Conservation (phyloP, 73 alveolate genomes). For the Tetrahymena borealis region DNA sequence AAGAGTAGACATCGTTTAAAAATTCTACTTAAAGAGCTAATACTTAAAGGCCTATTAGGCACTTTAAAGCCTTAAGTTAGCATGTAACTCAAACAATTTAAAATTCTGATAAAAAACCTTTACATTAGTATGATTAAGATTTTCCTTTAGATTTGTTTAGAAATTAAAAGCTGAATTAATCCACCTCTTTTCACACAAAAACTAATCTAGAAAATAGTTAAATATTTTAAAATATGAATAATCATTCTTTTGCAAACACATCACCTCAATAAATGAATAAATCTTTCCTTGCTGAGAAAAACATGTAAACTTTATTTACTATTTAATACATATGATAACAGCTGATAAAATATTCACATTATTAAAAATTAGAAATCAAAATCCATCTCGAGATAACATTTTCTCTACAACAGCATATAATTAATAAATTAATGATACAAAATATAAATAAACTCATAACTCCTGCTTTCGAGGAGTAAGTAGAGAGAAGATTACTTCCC, state of each 20-base stretch:
- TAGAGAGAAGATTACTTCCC: neutral
- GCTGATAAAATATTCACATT: too few relatives aligned
- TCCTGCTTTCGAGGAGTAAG: neutral
- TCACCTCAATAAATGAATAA: neutral
- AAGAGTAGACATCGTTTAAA: neutral
- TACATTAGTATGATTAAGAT: neutral
- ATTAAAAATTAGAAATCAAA: neutral
- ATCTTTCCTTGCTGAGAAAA: neutral
- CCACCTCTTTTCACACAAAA: neutral
- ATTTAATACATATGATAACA: neutral
- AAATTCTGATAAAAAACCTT: neutral
- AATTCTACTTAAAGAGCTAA: neutral
- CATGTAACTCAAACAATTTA: neutral
- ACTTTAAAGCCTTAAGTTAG: neutral
- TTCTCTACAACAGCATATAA: neutral
- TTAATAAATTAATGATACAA: neutral
- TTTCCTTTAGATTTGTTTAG: neutral
- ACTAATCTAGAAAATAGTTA: neutral
- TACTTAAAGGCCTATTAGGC: neutral
- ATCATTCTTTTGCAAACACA: neutral
- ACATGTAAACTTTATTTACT: neutral
- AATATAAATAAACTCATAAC: neutral
- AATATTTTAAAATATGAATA: neutral
- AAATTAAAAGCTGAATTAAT: neutral
- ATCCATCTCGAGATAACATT: neutral